Base-by-base conservation (phyloP, 345 rosid species). In the Euphorbia peplus region DNA sequence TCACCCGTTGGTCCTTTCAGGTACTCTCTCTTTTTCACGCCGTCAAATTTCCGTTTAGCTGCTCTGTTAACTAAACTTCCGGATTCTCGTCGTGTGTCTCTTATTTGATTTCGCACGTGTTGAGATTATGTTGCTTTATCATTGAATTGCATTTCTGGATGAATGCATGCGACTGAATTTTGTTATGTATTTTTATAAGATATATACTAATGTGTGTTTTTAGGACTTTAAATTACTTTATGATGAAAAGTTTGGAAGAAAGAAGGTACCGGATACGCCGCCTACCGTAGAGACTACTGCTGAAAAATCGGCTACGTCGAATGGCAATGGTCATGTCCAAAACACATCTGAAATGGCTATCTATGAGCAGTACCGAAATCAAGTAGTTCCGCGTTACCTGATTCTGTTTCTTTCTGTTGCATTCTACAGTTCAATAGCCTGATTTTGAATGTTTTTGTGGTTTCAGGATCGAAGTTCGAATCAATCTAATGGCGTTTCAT, bases 221-320 rank as follows among this genome's bases (percentile, higher is more conserved):
- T 77, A 86, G 89, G 95, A 93, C 75, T 88, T 88, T 86, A 86
- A 87, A 82, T 62, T 84, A 55, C 79, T 82, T 84, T 93, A 83
- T 78, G 86, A 89, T 83, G 85, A 78, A 71, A 87, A 93, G 97
- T 93, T 93, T 86, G 96, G 97, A 86, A 91, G 92, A 76, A 89
- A 86, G 92, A 88, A 72, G 84, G 26, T 56, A 11, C 28, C 83
- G 44, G 86, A 81, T 51, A 61, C 79, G 10, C 75, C 79, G 10
- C 75, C 78, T 32, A 78, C 86, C 35, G 79, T 77, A n/a, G 73
- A 70, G 57, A 24, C 63, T n/a, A 69, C 58, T 39, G 69, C 81
- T 61, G 86, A 78, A 48, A 67, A 78, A 63, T 73, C 74, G 32
- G 78, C 25, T 26, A 19, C 64, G 4, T 59, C 85, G 12, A 84